Evolutionary conservation across 1,284 basidiomycete species (phyloP).

Genomic region (Coniferiporia weirii): DNA sequence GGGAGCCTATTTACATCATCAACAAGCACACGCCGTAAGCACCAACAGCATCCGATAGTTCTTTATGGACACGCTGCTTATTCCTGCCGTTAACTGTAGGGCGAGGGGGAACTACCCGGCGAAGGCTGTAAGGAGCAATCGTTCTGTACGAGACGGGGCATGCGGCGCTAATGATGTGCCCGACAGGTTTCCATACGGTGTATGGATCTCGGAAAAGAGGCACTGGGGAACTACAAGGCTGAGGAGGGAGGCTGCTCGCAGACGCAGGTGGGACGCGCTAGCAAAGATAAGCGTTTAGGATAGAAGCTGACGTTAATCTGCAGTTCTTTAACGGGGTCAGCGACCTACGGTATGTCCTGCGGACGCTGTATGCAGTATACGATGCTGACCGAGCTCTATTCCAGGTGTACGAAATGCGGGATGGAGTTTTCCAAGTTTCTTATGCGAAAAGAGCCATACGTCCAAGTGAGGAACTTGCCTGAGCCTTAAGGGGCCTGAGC

Average conservation of each 20-base stretch:
- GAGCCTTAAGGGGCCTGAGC: slow-evolving; percentile 12
- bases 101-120: slow-evolving; percentile 13
- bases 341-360: slow-evolving; percentile 31
- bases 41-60: background rate
- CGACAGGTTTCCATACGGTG: slow-evolving; percentile 37
- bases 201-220: slow-evolving; percentile 38
- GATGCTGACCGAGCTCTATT: background rate
- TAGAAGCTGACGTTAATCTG: slow-evolving; percentile 16
- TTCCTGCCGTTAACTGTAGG: background rate
- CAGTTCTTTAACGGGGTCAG: slow-evolving; percentile 39
- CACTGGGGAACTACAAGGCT: slow-evolving; percentile 37
- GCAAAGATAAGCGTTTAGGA: slow-evolving; percentile 11
- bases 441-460: slow-evolving; percentile 37
- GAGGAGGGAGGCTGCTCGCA: slow-evolving; percentile 38
- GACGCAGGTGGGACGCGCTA: slow-evolving; percentile 31
- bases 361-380: background rate
- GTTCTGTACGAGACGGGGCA: too few species aligned
- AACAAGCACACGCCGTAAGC: slow-evolving; percentile 40
- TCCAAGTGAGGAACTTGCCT: slow-evolving; percentile 34
- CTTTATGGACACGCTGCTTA: too few species aligned
- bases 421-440: slow-evolving; percentile 37
- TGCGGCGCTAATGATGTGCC: background rate
- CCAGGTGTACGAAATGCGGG: slow-evolving; percentile 35
- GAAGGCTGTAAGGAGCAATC: slow-evolving; percentile 9
- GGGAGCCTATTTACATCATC: slow-evolving; percentile 39